phyloP scores from a whole-genome alignment of 352 stramenopile genomes.

The Pythium volutum region DNA sequence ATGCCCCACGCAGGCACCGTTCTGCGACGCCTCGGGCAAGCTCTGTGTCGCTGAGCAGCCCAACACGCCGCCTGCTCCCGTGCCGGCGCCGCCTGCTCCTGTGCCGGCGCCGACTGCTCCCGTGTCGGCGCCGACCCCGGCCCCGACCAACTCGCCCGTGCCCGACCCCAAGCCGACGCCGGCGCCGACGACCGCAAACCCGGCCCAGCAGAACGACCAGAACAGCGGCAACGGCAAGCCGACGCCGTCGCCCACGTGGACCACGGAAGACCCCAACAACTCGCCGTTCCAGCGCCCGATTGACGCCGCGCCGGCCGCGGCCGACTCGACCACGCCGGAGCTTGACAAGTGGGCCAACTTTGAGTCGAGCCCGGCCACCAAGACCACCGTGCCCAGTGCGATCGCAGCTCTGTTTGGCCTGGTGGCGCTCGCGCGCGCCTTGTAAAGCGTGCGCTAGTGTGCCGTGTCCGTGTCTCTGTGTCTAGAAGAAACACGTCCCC shows the following conservation, averaged over 20 bases:
- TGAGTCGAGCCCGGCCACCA: slow-evolving; percentile 20
- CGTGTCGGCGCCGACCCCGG: not conserved
- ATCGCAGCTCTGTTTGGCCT: slow-evolving; percentile 15
- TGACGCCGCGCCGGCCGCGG: not conserved
- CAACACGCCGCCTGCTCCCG: slow-evolving; percentile 7
- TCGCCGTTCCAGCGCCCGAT: not conserved
- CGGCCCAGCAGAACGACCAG: slow-evolving; percentile 10
- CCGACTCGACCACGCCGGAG: not conserved
- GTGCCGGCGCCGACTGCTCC: not conserved
- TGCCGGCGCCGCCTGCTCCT: not conserved
- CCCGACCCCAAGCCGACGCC: slow-evolving; percentile 10
- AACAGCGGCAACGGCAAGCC: slow-evolving; percentile 11
- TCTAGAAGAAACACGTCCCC: not conserved
- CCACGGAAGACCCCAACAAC: not conserved
- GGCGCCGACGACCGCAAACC: slow-evolving; percentile 1
- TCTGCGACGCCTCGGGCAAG: slow-evolving; percentile 29
- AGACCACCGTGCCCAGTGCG: slow-evolving; percentile 12
- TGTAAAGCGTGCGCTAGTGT: slow-evolving; percentile 10
- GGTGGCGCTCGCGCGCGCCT: slow-evolving; percentile 14
- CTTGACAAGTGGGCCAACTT: slow-evolving; percentile 19
- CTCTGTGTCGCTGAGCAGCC: slow-evolving; percentile 9
- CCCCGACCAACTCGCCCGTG: not conserved
- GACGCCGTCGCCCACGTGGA: slow-evolving; percentile 15
- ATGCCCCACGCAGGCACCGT: slow-evolving; percentile 30
- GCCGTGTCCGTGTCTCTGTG: not conserved